A percentile compares a stretch with the other conserved stretches of the same genome.
These are phyloP conservation scores for Botrytis galanthina DNA, from an alignment of 2,329 filamentous ascomycete species.

Conservation along the genomic window DNA sequence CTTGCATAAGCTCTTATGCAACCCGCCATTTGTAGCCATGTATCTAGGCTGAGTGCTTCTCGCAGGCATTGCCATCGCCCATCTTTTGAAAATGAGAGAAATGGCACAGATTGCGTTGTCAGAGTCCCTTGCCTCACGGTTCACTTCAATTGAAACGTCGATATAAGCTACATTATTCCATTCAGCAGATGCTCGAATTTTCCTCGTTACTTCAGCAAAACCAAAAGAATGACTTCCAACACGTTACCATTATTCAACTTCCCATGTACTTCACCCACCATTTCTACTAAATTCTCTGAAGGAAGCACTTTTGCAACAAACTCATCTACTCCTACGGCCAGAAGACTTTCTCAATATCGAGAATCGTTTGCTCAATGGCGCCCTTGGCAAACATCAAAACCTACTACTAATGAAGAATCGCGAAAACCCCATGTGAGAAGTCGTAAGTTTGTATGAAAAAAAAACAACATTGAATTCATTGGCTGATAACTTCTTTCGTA, in stretches of 20 bases:
- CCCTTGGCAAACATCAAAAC: not conserved
- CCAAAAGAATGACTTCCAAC: not conserved
- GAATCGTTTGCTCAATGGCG: not conserved
- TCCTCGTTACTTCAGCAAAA: not conserved
- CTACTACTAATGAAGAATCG: not conserved
- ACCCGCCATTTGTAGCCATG: not conserved
- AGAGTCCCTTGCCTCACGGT: not conserved
- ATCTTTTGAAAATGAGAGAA: not conserved
- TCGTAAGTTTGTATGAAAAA: not conserved
- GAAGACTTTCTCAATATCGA: not conserved
- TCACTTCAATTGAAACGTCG: not conserved
- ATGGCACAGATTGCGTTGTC: not conserved
- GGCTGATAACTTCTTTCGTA: slow-evolving; percentile 4
- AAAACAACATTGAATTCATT: not conserved
- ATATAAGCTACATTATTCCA: not conserved
- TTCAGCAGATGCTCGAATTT: not conserved
- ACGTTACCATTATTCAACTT: slow-evolving; percentile 5
- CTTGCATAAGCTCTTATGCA: not conserved
- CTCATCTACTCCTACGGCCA: not conserved
- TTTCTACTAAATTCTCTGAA: not conserved
- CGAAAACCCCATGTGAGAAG: slow-evolving; percentile 9
- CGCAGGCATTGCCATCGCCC: not conserved
- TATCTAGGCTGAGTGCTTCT: not conserved
- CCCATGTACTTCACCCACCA: not conserved
- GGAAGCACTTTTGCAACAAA: not conserved